phyloP scores from a whole-genome alignment of 306 rosid genomes.

The Malus domestica region DNA sequence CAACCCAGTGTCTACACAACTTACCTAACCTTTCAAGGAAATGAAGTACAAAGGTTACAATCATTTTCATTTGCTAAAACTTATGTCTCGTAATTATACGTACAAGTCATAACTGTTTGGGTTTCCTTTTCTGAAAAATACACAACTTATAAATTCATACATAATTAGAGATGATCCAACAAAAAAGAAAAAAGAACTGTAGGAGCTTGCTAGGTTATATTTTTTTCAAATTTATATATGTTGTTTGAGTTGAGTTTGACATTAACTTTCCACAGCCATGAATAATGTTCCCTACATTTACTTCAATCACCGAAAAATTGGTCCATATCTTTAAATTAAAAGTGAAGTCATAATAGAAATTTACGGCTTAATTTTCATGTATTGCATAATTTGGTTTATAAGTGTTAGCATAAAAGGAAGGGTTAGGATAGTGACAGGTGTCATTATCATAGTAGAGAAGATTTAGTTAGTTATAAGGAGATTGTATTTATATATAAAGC shows the following conservation, averaged over 20 bases:
- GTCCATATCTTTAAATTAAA: slow-evolving; percentile 65
- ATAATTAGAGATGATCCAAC: not conserved
- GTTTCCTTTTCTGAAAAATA: not conserved
- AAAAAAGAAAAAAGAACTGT: not conserved
- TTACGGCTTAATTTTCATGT: too few relatives aligned
- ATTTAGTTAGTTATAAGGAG: too few relatives aligned
- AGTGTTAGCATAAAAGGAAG: too few relatives aligned
- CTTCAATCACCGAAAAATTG: slow-evolving; percentile 64
- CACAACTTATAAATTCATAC: not conserved
- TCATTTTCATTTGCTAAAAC: not conserved
- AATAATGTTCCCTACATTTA: slow-evolving; percentile 87
- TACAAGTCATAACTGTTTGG: not conserved
- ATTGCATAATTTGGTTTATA: too few relatives aligned
- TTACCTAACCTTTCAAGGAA: not conserved
- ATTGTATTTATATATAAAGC: too few relatives aligned
- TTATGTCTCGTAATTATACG: not conserved
- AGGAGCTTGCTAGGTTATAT: not conserved
- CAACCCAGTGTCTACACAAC: not conserved
- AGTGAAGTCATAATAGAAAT: not conserved
- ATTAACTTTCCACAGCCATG: slow-evolving; percentile 46
- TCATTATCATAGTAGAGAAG: too few relatives aligned
- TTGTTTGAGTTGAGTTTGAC: slow-evolving; percentile 35
- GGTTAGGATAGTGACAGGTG: too few relatives aligned
- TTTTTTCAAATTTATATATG: not conserved
- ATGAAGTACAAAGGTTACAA: not conserved